Percentiles rank a stretch among this genome's conserved stretches.
phyloP scores from a whole-genome alignment of 305 asterid species.

The Nicotiana rustica region DNA sequence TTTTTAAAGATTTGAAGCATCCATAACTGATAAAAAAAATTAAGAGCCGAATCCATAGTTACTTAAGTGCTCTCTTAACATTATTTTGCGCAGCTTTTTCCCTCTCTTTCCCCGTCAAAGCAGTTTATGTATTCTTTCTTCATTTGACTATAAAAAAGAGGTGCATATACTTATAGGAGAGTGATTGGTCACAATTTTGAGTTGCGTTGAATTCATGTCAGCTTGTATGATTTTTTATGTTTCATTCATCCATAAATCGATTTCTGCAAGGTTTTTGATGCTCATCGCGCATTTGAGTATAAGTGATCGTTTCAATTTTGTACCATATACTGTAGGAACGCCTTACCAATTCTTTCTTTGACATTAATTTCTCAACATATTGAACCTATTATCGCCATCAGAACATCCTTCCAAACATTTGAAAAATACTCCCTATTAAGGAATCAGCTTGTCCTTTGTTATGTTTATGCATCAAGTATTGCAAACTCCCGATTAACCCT shows the following conservation, averaged over 20 bases:
- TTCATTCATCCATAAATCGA: no score
- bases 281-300: no score
- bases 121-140: not conserved
- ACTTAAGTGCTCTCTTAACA: not conserved
- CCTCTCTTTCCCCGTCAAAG: not conserved
- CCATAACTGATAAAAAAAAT: not conserved
- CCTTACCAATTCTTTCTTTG: not conserved
- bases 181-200: no score
- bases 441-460: not conserved
- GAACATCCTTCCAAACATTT: not conserved
- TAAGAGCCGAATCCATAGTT: not conserved
- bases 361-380: not conserved
- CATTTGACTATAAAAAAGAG: no score
- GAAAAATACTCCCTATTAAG: not conserved
- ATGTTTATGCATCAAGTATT: no score
- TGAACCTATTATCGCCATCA: not conserved
- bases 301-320: no score
- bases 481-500: no score
- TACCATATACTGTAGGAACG: no score
- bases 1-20: not conserved
- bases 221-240: no score
- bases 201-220: no score
- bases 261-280: no score
- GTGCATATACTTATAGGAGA: no score
- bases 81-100: not conserved